A percentile compares a stretch with the other conserved stretches of the same genome.
Conservation (phyloP, 2,329 filamentous ascomycete genomes). For the Fusarium ramigenum region DNA sequence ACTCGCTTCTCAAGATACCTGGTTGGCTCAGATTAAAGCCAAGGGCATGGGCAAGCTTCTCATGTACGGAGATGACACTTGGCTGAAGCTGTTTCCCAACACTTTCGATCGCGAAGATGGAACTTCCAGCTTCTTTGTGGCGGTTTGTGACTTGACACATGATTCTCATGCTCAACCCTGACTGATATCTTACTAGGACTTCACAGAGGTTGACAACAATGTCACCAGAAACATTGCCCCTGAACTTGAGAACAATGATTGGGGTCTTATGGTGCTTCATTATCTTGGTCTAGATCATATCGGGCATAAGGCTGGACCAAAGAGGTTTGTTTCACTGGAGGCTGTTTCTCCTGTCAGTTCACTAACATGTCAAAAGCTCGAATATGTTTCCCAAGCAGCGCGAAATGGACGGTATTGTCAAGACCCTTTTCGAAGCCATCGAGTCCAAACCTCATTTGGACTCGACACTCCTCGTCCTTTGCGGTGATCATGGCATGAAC, state of each 20-base stretch:
- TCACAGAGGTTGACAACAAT: conserved; percentile 97
- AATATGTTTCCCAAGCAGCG: conserved; percentile 93
- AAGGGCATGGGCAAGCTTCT: conserved; percentile 77
- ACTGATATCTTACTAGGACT: conserved; percentile 70
- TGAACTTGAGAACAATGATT: conserved; percentile 81
- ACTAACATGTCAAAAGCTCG: conserved; percentile 60
- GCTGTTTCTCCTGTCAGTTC: not conserved
- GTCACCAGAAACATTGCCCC: conserved; percentile 87
- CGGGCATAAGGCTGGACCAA: conserved; percentile 92
- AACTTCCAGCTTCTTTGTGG: conserved; percentile 97
- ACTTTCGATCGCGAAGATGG: conserved; percentile 90
- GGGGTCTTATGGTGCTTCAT: conserved; percentile 93
- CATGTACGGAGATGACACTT: conserved; percentile 98
- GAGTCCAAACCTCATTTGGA: conserved; percentile 74
- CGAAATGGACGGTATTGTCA: conserved; percentile 91
- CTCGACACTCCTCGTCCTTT: conserved; percentile 84
- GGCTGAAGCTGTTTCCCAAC: conserved; percentile 93
- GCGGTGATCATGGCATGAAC: conserved; percentile 99
- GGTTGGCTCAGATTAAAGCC: conserved; percentile 91
- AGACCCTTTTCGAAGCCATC: conserved; percentile 79
- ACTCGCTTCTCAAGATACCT: conserved; percentile 89
- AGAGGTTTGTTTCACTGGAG: conserved; percentile 62
- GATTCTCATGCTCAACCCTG: not conserved
- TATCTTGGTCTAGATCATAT: conserved; percentile 97
- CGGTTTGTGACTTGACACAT: conserved; percentile 68